These are phyloP conservation scores for Starmerella apis DNA, from an alignment of 805 yeast genomes.

Conservation along the genomic window DNA sequence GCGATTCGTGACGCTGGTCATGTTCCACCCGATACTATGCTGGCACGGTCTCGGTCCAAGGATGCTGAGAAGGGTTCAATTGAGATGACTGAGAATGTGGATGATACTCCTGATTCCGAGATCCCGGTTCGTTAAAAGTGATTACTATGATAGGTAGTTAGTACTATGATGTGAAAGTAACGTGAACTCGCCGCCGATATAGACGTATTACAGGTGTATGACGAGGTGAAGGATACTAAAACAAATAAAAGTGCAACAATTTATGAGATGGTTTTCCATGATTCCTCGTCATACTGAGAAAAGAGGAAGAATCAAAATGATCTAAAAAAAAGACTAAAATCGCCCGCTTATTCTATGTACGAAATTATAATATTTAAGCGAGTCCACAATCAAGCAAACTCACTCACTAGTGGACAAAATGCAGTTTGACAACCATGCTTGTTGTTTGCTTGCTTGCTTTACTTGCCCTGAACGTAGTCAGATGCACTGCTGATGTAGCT, in stretches of 20 bases:
- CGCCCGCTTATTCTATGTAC: not conserved
- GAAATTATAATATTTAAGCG: not conserved
- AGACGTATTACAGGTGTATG: too few relatives aligned
- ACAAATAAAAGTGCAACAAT: too few relatives aligned
- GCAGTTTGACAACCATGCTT: too few relatives aligned
- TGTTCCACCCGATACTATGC: constrained; percentile 13
- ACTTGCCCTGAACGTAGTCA: constrained; percentile 29
- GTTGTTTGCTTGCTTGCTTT: not conserved
- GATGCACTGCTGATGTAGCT: constrained; percentile 30
- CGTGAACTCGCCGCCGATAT: too few relatives aligned
- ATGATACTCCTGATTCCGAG: not conserved
- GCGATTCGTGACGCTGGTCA: constrained; percentile 16
- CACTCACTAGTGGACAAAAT: too few relatives aligned
- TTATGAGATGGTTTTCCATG: too few relatives aligned
- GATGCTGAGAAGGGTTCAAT: constrained; percentile 14
- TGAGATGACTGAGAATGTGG: constrained; percentile 7
- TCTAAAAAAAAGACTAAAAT: not conserved
- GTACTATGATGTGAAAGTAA: too few relatives aligned
- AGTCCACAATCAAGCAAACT: too few relatives aligned
- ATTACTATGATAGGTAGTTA: too few relatives aligned
- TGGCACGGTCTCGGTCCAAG: not conserved
- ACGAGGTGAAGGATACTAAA: too few relatives aligned
- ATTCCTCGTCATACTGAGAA: too few relatives aligned
- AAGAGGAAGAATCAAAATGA: too few relatives aligned
- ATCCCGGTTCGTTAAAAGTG: not conserved